phyloP scores from a whole-genome alignment of 176 grass and related monocot species.

The Cocos nucifera region DNA sequence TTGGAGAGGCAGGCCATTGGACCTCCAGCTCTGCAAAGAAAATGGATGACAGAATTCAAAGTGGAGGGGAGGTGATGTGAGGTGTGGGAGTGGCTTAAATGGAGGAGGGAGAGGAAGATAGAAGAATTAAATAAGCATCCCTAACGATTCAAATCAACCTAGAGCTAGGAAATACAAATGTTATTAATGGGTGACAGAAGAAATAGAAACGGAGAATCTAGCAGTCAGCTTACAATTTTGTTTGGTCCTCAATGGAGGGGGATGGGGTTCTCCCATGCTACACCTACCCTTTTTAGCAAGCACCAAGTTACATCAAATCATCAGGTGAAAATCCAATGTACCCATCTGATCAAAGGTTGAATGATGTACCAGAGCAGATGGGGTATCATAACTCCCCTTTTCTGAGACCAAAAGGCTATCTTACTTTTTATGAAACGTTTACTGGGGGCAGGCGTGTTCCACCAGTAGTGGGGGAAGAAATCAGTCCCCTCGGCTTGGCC shows the following conservation, averaged over 20 bases:
- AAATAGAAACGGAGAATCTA: conserved; percentile 7
- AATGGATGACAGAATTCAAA: not conserved
- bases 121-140: not conserved
- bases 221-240: not conserved
- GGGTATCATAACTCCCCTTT: too few species aligned
- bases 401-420: too few species aligned
- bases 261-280: too few species aligned
- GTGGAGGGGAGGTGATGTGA: not conserved
- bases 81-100: not conserved
- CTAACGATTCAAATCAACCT: too few species aligned
- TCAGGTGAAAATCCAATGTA: conserved; percentile 27
- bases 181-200: not conserved
- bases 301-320: conserved; percentile 27
- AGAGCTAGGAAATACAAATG: not conserved
- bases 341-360: not conserved
- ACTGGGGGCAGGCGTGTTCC: too few species aligned
- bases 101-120: not conserved
- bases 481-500: not conserved
- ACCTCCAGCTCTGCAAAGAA: not conserved
- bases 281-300: not conserved
- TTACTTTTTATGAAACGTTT: too few species aligned
- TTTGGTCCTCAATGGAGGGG: not conserved
- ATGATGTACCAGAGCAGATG: too few species aligned
- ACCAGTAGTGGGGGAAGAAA: too few species aligned
- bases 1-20: conserved; percentile 38